Conservation (phyloP, 2,329 filamentous ascomycete species). For the Neoscytalidium dimidiatum region DNA sequence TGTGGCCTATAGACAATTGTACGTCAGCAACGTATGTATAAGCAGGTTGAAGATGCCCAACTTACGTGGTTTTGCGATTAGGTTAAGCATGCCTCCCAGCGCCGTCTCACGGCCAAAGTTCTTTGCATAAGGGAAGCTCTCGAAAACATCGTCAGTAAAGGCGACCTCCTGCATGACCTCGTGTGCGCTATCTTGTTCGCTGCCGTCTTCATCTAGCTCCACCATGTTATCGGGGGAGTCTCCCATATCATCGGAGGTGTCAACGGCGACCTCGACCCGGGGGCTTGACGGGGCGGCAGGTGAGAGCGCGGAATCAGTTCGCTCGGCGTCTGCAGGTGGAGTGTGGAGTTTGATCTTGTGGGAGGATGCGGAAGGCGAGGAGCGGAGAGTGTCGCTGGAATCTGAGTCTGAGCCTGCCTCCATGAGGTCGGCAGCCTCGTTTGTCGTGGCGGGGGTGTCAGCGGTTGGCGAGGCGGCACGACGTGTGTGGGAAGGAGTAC, state of each 20-base stretch:
- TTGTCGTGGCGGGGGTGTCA: neutral
- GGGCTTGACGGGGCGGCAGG: constrained; percentile 31
- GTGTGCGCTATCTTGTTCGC: neutral
- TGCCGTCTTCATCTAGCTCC: constrained; percentile 22
- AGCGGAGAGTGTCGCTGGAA: constrained; percentile 10
- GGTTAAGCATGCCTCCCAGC: neutral
- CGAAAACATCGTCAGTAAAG: neutral
- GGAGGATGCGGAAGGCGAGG: constrained; percentile 2
- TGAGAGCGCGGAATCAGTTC: constrained; percentile 17
- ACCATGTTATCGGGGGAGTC: constrained; percentile 23
- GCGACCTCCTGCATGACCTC: neutral
- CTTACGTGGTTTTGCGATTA: constrained; percentile 17
- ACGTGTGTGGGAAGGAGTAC: neutral
- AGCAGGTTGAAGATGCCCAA: neutral
- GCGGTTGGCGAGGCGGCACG: neutral
- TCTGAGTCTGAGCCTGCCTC: constrained; percentile 4
- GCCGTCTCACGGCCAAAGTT: constrained; percentile 8
- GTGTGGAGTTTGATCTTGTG: constrained; percentile 6
- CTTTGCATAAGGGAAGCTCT: constrained; percentile 33
- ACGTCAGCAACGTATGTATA: neutral
- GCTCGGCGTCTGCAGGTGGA: neutral
- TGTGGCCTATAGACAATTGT: neutral
- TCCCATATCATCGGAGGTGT: constrained; percentile 30
- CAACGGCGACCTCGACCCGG: constrained; percentile 41
- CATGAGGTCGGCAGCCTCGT: constrained; percentile 5